Evolutionary conservation across 139 green algal genomes (phyloP).

Genomic region (Picochlorum sp.): DNA sequence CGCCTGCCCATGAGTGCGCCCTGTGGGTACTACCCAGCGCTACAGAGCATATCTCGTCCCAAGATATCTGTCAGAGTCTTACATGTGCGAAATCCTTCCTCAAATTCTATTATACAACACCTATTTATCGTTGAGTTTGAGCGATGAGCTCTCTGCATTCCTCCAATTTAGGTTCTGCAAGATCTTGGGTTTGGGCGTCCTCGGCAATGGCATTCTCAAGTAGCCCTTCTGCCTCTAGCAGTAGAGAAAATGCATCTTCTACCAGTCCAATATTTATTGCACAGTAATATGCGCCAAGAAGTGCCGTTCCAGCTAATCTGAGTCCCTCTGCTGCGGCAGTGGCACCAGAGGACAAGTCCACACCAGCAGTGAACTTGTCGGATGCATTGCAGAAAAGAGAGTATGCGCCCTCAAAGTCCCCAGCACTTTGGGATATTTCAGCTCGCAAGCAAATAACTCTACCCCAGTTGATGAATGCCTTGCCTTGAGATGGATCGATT

Average conservation of each 20-base stretch:
- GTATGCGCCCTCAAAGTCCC: not conserved
- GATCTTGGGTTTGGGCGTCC: not conserved
- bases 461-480: conserved; percentile 33
- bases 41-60: no score
- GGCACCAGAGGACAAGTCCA: conserved; percentile 10
- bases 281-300: not conserved
- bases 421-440: conserved; percentile 17
- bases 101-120: not conserved
- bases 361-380: conserved; percentile 31
- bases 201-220: not conserved
- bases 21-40: no score
- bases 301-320: not conserved
- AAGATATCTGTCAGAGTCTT: no score
- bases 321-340: not conserved
- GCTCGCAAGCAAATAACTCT: conserved; percentile 23
- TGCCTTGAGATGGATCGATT: conserved; percentile 10
- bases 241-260: not conserved
- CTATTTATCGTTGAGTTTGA: not conserved
- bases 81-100: not conserved
- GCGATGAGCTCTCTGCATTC: not conserved
- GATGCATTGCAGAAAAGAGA: conserved; percentile 24
- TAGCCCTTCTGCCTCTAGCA: not conserved
- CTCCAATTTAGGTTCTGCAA: not conserved
- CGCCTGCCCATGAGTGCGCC: no score
- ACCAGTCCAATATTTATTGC: not conserved